Evolutionary conservation across 2,329 filamentous ascomycete species (phyloP), one percentile per base, ranked within the genome.

Genomic region (Aurifilum marmelostoma): DNA sequence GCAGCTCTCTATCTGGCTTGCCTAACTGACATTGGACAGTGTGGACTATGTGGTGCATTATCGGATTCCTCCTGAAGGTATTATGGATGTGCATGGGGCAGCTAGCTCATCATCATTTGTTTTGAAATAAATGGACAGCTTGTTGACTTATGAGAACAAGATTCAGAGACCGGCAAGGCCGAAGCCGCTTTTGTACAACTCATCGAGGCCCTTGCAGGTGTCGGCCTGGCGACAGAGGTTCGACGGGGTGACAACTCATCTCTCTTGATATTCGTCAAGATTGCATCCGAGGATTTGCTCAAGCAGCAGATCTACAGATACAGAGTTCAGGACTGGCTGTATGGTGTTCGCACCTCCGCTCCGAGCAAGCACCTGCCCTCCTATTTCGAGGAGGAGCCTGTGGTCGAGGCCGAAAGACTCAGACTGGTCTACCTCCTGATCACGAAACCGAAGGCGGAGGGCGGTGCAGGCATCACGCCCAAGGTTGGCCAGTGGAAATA

Each of bases 41-140:
- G 92, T 97, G 70, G 94, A 97, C 83, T 97, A 93, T 84, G 93
- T 97, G 68, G 87, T 97, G 72, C 88, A 89, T 76, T 97, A 92
- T 80, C 85, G 90, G 69, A 90, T 95, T 76, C 86, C 89, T 34
- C 83, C 88, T 59, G 86, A 88, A 68, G 88, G 92, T 92, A 83
- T n/a, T n/a, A 72, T 82, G 59, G 64, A 52, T 62, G 27, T 41
- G 27, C 41, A n/a, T 39, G 8, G 9, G 37, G 5, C 14, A 37
- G 18, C 29, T 12, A 18, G 56, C 56, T 12, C 14, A 0, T 16
- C 8, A n/a, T 37, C 8, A 39, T 61, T 8, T 34, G 32, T 21
- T 39, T 18, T 47, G 16, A 1, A n/a, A 12, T 29, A 29, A 8
- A 34, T 47, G 24, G 59, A 59, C 29, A 65, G 58, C 34, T 37